Evolutionary conservation across 1,284 basidiomycete genomes (phyloP).

Genomic region (Ustilago loliicola): DNA sequence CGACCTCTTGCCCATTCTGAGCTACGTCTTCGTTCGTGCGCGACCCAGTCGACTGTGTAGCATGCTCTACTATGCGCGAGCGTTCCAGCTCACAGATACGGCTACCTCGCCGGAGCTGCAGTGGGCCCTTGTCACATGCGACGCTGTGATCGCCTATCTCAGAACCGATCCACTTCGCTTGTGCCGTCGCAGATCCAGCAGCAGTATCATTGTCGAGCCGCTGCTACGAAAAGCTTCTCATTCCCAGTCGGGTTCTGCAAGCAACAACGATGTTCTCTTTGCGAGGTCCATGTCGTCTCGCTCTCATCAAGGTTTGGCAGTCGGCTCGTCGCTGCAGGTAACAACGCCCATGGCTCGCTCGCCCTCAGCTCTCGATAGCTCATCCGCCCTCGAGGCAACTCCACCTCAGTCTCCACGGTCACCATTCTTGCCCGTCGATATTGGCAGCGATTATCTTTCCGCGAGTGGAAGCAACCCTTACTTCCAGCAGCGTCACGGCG

Average conservation of each 20-base stretch:
- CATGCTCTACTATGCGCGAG: constrained; percentile 45
- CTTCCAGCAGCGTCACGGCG: constrained; percentile 25
- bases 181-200: constrained; percentile 23
- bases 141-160: constrained; percentile 47
- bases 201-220: constrained; percentile 9
- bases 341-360: constrained; percentile 17
- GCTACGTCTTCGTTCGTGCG: constrained; percentile 42
- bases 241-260: constrained; percentile 9
- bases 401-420: constrained; percentile 30
- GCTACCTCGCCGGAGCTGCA: constrained; percentile 31
- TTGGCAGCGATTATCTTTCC: constrained; percentile 7
- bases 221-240: constrained; percentile 12
- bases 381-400: background rate
- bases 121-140: constrained; percentile 46
- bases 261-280: constrained; percentile 15
- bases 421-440: background rate
- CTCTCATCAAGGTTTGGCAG: constrained; percentile 22
- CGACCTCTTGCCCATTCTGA: constrained; percentile 43
- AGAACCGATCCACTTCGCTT: constrained; percentile 40
- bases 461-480: constrained; percentile 27
- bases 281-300: constrained; percentile 29
- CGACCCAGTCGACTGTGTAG: constrained; percentile 28
- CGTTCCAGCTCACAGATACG: constrained; percentile 44
- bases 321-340: constrained; percentile 19
- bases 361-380: constrained; percentile 14